Conservation (phyloP, 2,329 filamentous ascomycete genomes). For the Aspergillus candidus region DNA sequence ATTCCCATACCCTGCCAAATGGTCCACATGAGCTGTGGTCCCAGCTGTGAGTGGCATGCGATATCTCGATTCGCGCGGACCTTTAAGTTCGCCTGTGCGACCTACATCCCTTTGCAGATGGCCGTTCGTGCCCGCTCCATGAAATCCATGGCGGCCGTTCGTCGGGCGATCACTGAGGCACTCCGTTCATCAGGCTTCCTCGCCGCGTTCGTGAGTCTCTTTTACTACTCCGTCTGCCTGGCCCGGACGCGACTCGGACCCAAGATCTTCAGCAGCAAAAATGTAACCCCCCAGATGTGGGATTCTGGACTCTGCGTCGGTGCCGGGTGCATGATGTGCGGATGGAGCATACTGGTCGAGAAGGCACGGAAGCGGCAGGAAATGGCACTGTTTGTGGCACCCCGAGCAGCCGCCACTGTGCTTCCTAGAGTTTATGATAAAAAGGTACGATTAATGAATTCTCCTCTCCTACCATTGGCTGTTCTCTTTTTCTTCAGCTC, state of each 20-base stretch:
- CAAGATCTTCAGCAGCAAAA: conserved; percentile 53
- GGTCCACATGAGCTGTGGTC: conserved; percentile 72
- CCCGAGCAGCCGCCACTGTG: conserved; percentile 67
- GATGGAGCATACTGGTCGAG: conserved; percentile 76
- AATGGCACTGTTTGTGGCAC: conserved; percentile 73
- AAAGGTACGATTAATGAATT: conserved; percentile 29
- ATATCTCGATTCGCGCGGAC: conserved; percentile 60
- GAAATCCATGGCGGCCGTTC: conserved; percentile 41
- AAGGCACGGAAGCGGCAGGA: conserved; percentile 60
- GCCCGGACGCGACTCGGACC: conserved; percentile 69
- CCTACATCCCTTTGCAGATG: conserved; percentile 70
- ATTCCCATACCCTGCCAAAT: conserved; percentile 75
- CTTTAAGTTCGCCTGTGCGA: conserved; percentile 68
- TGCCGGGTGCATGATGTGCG: conserved; percentile 67
- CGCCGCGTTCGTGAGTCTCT: conserved; percentile 67
- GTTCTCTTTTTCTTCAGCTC: conserved; percentile 8
- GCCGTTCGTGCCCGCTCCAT: conserved; percentile 51
- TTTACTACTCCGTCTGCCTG: conserved; percentile 82
- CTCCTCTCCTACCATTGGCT: conserved; percentile 4
- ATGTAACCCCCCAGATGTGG: conserved; percentile 50
- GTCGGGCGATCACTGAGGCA: conserved; percentile 54
- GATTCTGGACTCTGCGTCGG: conserved; percentile 61
- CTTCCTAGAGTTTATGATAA: conserved; percentile 63
- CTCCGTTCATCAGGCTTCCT: conserved; percentile 70
- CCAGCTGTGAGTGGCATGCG: conserved; percentile 67